phyloP scores from a whole-genome alignment of 1,284 basidiomycete genomes.

The Rhodotorula sp. region DNA sequence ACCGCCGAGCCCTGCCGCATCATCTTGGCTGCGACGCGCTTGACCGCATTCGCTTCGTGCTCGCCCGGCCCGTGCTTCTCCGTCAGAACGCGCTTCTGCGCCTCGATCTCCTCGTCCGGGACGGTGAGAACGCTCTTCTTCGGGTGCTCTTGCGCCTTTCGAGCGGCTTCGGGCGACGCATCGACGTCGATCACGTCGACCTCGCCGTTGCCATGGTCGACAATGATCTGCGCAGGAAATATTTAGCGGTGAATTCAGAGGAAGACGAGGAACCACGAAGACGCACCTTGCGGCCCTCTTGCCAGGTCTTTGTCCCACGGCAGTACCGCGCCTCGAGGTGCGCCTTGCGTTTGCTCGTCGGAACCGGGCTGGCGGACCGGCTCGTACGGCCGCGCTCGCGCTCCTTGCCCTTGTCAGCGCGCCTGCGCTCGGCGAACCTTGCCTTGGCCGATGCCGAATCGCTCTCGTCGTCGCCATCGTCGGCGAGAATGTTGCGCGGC shows the following conservation, averaged over 20 bases:
- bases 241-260: too few relatives aligned
- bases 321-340: slow-evolving; percentile 37
- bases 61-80: slow-evolving; percentile 25
- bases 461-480: slow-evolving; percentile 24
- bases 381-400: slow-evolving; percentile 4
- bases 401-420: background rate
- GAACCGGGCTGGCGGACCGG: slow-evolving; percentile 1
- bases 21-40: slow-evolving; percentile 32
- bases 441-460: slow-evolving; percentile 14
- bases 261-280: background rate
- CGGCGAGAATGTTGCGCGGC: slow-evolving; percentile 31
- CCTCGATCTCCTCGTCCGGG: slow-evolving; percentile 21
- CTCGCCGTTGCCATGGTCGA: slow-evolving; percentile 43
- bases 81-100: slow-evolving; percentile 10
- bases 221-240: slow-evolving; percentile 33
- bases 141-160: slow-evolving; percentile 14
- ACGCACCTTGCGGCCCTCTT: slow-evolving; percentile 40
- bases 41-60: slow-evolving; percentile 29
- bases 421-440: slow-evolving; percentile 10
- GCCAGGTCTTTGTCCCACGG: slow-evolving; percentile 31
- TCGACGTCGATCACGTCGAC: slow-evolving; percentile 43
- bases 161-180: slow-evolving; percentile 16
- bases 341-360: slow-evolving; percentile 7
- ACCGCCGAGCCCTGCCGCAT: slow-evolving; percentile 14
- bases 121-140: slow-evolving; percentile 13